Percentiles rank a stretch among this genome's conserved stretches.
Evolutionary conservation across 176 grass and related monocot genomes (phyloP).

Genomic region (Guadua angustifolia): DNA sequence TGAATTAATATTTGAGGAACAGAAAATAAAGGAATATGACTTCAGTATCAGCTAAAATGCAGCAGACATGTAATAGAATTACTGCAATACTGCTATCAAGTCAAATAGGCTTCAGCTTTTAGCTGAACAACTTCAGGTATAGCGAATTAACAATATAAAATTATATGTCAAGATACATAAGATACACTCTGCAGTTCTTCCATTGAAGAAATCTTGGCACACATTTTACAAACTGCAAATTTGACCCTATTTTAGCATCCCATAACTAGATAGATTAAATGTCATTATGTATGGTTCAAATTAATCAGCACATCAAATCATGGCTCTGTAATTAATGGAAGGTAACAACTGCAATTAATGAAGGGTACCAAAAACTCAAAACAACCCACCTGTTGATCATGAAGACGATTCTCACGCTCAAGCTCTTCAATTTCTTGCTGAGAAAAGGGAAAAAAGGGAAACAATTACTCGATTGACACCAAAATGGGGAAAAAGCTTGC

Average conservation of each 20-base stretch:
- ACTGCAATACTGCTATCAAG: background rate
- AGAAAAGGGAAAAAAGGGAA: slow-evolving; percentile 32
- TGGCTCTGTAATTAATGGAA: background rate
- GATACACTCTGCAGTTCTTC: background rate
- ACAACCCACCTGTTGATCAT: slow-evolving; percentile 76
- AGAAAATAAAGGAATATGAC: slow-evolving; percentile 17
- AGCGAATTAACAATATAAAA: background rate
- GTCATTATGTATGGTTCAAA: background rate
- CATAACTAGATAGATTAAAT: background rate
- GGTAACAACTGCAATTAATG: slow-evolving; percentile 1
- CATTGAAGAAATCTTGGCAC: background rate
- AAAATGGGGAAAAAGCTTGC: background rate
- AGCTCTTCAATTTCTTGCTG: slow-evolving; percentile 99
- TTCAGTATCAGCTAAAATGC: slow-evolving; percentile 12
- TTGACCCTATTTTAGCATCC: slow-evolving; percentile 5
- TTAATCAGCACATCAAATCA: slow-evolving; percentile 5
- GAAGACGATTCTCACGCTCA: slow-evolving; percentile 90
- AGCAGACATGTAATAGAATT: slow-evolving; percentile 18
- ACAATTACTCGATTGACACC: slow-evolving; percentile 26
- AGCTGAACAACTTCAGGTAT: background rate
- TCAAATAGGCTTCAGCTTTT: slow-evolving; percentile 29
- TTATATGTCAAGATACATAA: background rate
- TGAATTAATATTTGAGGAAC: background rate
- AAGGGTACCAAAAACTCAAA: slow-evolving; percentile 20
- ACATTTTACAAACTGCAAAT: slow-evolving; percentile 18